phyloP scores from a whole-genome alignment of 805 yeast genomes.

The Saccharomyces mikatae region DNA sequence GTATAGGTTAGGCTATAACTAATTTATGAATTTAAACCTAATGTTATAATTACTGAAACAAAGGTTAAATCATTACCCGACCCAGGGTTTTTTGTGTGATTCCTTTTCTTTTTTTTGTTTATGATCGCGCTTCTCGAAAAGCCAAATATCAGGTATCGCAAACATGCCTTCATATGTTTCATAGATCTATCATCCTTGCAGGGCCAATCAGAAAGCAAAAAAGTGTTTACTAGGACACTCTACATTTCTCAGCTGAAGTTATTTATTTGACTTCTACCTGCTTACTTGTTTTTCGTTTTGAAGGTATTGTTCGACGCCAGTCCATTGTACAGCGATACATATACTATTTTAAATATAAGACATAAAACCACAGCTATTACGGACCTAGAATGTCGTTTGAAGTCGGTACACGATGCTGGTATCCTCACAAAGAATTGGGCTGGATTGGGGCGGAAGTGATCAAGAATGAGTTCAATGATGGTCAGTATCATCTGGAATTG shows the following conservation, averaged over 20 bases:
- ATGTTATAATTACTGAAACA: background rate
- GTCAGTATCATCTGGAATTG: constrained; percentile 43
- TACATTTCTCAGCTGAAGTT: background rate
- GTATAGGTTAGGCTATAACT: background rate
- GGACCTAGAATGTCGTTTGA: constrained; percentile 32
- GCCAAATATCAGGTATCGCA: background rate
- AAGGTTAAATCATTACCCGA: background rate
- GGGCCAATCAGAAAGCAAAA: background rate
- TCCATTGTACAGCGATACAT: constrained; percentile 47
- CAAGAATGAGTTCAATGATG: constrained; percentile 33
- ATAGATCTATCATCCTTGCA: background rate
- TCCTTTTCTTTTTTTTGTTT: background rate
- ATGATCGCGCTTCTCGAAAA: background rate
- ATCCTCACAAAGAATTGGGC: constrained; percentile 59
- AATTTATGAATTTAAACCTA: background rate
- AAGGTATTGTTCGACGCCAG: background rate
- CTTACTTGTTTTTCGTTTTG: background rate
- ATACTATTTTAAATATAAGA: constrained; percentile 35
- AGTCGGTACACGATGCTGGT: constrained; percentile 68
- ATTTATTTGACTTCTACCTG: background rate
- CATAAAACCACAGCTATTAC: background rate
- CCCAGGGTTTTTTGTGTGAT: background rate
- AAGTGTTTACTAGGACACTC: background rate
- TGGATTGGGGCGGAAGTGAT: constrained; percentile 66
- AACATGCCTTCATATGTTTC: background rate